Evolutionary conservation across 306 rosid species (phyloP), one percentile per base, ranked within the genome.

Genomic region (Inga leiocalycina): DNA sequence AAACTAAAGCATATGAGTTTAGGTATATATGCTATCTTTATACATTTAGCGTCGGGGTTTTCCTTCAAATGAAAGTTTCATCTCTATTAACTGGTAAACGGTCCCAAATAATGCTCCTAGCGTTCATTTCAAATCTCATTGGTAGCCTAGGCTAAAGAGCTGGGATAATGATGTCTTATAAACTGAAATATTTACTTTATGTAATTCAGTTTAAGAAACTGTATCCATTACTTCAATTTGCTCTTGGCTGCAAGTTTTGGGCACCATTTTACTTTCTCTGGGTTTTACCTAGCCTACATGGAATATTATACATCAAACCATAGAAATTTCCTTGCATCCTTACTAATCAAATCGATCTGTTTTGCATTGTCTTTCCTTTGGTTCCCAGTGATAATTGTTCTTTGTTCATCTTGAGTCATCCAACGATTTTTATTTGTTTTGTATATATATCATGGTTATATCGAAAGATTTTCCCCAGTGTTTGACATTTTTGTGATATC

Each of bases 341-440:
- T 61, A 35, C 48, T 35, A 61, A 24, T 49, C 62, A 54, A 66
- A 59, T 68, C 75, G 83, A 66, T 74, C 87, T 74, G 62, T 20
- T 56, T 20, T 56, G 11, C 27, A 20, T 56, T 57, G 32, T 65
- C 73, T 77, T 72, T 70, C 8, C 74, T 46, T 69, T 46, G 46
- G 24, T 72, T 80, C 27, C 43, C 30, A 62, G 34, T 52, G 81
- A 74, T 84, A 48, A 66, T 72, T 77, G 80, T 79, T 52, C 24
- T 62, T 71, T 61, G 44, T 27, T 37, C 59, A 9, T 71, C 61
- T 62, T 74, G 34, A 35, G 10, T 10, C 68, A 39, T 27, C 16
- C 69, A 22, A 35, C 3, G 57, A 73, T 34, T 70, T 24, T 57
- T 41, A 11, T 34, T 0, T 56, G 51, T 62, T 46, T 34, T 46